A percentile compares a stretch with the other conserved stretches of the same genome.
Evolutionary conservation across 805 yeast genomes (phyloP).

Genomic region (Spathaspora sp.): DNA sequence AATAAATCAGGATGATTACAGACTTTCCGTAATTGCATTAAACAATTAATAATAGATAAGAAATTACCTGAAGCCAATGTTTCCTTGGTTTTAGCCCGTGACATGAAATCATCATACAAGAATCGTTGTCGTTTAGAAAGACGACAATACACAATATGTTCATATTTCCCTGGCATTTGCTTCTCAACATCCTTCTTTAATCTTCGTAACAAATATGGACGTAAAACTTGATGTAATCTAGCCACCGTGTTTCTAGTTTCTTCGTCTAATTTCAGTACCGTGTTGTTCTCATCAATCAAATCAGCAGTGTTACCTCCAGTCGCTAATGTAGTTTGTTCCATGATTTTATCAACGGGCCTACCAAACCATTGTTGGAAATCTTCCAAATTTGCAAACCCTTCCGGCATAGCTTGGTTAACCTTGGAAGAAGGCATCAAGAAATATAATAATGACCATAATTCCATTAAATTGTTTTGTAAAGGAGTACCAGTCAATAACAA

Average conservation of each 20-base stretch:
- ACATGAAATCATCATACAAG: slow-evolving; percentile 94
- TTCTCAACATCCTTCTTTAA: slow-evolving; percentile 95
- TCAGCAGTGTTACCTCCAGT: slow-evolving; percentile 37
- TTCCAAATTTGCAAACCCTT: slow-evolving; percentile 92
- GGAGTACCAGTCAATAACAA: slow-evolving; percentile 95
- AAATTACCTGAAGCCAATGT: slow-evolving; percentile 94
- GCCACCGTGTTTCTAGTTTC: slow-evolving; percentile 85
- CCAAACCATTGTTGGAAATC: slow-evolving; percentile 99
- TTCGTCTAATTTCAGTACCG: slow-evolving; percentile 46
- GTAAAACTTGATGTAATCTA: slow-evolving; percentile 85
- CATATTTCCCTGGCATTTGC: slow-evolving; percentile 98
- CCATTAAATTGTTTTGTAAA: slow-evolving; percentile 89
- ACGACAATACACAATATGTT: slow-evolving; percentile 89
- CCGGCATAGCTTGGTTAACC: slow-evolving; percentile 73
- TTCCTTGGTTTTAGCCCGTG: slow-evolving; percentile 91
- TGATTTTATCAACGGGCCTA: slow-evolving; percentile 89
- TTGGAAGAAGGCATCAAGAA: slow-evolving; percentile 92
- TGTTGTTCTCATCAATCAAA: slow-evolving; percentile 34
- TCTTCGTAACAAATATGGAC: slow-evolving; percentile 90
- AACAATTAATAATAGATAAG: slow-evolving; percentile 89
- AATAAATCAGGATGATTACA: slow-evolving; percentile 96
- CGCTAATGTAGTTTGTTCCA: slow-evolving; percentile 60
- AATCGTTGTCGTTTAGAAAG: slow-evolving; percentile 89
- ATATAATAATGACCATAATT: slow-evolving; percentile 91
- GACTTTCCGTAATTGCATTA: slow-evolving; percentile 96